Conservation (phyloP, 2,329 filamentous ascomycete genomes). For the Fusarium abutilonis region DNA sequence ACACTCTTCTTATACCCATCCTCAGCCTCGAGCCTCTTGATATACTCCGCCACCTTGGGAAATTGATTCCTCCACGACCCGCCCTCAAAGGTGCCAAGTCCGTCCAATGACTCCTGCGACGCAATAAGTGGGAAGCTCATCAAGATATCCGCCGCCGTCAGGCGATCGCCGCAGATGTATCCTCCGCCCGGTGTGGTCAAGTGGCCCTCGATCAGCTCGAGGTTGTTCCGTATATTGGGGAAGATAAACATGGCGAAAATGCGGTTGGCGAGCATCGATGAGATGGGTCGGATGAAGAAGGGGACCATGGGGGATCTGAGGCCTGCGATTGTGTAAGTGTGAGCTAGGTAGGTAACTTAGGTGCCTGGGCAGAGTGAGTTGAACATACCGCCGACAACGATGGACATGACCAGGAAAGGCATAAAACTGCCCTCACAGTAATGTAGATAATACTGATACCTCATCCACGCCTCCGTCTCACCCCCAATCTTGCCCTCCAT, state of each 20-base stretch:
- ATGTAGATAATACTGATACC: constrained; percentile 77
- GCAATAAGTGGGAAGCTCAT: constrained; percentile 63
- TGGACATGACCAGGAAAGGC: constrained; percentile 70
- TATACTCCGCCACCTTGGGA: constrained; percentile 60
- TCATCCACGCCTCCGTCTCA: constrained; percentile 69
- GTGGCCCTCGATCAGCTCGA: constrained; percentile 61
- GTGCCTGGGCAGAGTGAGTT: neutral
- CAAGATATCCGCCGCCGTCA: constrained; percentile 64
- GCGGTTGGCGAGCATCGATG: constrained; percentile 55
- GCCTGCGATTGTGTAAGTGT: constrained; percentile 41
- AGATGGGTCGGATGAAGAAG: constrained; percentile 64
- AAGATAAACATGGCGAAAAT: constrained; percentile 55
- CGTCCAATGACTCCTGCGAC: constrained; percentile 52
- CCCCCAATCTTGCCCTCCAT: constrained; percentile 66
- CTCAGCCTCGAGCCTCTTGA: constrained; percentile 56
- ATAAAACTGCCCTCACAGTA: constrained; percentile 88
- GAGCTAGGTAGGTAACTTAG: too few species aligned
- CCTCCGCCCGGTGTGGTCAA: constrained; percentile 57
- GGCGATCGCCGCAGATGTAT: constrained; percentile 60
- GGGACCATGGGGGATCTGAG: constrained; percentile 60
- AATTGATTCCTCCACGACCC: constrained; percentile 53
- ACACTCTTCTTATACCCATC: constrained; percentile 60
- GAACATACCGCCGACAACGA: constrained; percentile 66
- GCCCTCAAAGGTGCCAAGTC: constrained; percentile 55
- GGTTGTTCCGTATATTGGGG: constrained; percentile 60